Conservation (phyloP, 2,329 filamentous ascomycete genomes). For the Alternaria sp. region DNA sequence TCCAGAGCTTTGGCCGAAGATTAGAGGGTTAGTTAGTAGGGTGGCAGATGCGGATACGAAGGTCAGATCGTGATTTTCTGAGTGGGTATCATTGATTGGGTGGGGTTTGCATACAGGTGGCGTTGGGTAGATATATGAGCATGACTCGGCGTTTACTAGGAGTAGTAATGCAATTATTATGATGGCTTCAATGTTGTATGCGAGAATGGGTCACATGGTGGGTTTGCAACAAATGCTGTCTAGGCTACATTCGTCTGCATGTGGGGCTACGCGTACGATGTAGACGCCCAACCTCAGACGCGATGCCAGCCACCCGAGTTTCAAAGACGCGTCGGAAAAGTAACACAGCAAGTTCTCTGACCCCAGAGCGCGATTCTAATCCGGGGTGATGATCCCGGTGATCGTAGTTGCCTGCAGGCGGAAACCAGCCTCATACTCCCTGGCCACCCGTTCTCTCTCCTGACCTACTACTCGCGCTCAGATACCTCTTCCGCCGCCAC, state of each 20-base stretch:
- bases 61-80: neutral
- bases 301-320: neutral
- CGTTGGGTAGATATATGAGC: neutral
- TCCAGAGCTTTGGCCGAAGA: conserved; percentile 31
- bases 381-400: neutral
- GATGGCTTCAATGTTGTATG: no score
- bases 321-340: neutral
- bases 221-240: no score
- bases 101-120: neutral
- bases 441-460: neutral
- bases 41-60: neutral
- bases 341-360: neutral
- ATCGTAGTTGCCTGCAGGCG: neutral
- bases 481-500: neutral
- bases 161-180: neutral
- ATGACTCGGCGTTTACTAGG: neutral
- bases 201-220: no score
- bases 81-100: neutral
- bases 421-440: neutral
- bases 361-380: neutral
- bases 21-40: conserved; percentile 13
- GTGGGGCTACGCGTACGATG: no score
- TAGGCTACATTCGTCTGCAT: no score
- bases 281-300: neutral
- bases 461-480: neutral